Base-by-base conservation (phyloP, 1,284 basidiomycete species). In the Ceratobasidium sp. region DNA sequence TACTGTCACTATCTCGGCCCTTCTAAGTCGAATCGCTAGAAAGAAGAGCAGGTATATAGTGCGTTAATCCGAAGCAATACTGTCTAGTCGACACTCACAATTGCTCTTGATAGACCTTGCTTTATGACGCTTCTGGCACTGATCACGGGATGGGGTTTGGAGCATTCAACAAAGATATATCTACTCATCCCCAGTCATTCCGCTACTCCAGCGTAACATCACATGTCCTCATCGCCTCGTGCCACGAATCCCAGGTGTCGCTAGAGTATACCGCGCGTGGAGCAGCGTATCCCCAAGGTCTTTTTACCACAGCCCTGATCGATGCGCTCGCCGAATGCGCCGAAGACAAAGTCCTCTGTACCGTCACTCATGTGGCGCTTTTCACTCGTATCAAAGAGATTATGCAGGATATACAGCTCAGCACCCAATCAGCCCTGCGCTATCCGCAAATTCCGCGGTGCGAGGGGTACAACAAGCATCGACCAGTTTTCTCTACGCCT, bases 121-220 rank as follows among this genome's bases (percentile, higher is more conserved):
- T 75, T n/a, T 61, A 65, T 47, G 73, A 75, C n/a, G n/a, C 26
- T 75, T 61, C 49, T 75, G 73, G 7, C 51, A 75, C 56, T 6
- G 73, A 75, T 58, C 23, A 51, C 1, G 63, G 66, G 7, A 33
- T 75, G 17, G 65, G 73, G 73, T 65, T 45, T 7, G 49, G 47
- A n/a, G 28, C 39, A 3, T 37, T 66, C 3, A 23, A 23, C 1
- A 42, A 53, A 28, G 53, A 13, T 26, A 37, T 45, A 42, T 42
- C 71, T 20, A 56, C 61, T 47, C 33, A 56, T 53, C 73, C 58
- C 6, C n/a, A 23, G 28, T 75, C 73, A 11, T 58, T 75, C 49
- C 73, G 73, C 26, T 75, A 66, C 28, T 37, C 53, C 11, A 63
- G 63, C 10, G 39, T 66, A 39, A 75, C 47, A 2, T 75, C 73